Evolutionary conservation across 179 eudicot genomes (phyloP).

Genomic region (Heliamphora pulchella): DNA sequence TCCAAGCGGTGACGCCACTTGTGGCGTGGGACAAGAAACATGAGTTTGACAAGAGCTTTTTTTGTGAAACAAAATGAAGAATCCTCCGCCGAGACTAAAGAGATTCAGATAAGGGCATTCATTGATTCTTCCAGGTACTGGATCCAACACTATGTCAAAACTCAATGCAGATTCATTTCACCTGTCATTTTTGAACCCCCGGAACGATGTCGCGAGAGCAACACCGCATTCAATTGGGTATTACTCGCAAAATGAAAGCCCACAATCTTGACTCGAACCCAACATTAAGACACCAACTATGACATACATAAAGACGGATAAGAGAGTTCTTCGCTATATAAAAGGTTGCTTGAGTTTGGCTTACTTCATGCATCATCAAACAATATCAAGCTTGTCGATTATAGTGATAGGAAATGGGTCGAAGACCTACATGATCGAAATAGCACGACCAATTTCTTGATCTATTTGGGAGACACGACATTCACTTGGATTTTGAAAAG

Average conservation of each 20-base stretch:
- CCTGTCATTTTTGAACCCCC: slow-evolving; percentile 14
- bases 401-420: too few relatives aligned
- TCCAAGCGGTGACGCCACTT: slow-evolving; percentile 13
- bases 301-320: too few relatives aligned
- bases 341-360: too few relatives aligned
- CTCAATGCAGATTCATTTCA: neutral
- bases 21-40: slow-evolving; percentile 1
- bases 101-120: slow-evolving; percentile 12
- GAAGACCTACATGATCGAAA: too few relatives aligned
- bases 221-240: neutral
- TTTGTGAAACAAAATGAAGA: neutral
- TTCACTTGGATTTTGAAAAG: too few relatives aligned
- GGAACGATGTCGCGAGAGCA: neutral
- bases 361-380: too few relatives aligned
- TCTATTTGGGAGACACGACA: too few relatives aligned
- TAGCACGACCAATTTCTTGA: too few relatives aligned
- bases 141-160: neutral
- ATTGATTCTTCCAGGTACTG: slow-evolving; percentile 4
- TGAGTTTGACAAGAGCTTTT: slow-evolving; percentile 9
- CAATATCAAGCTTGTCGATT: too few relatives aligned
- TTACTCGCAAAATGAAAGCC: neutral
- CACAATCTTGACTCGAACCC: slow-evolving; percentile 18
- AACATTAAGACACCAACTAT: too few relatives aligned
- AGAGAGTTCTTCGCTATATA: too few relatives aligned
- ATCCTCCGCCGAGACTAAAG: neutral